A percentile compares a stretch with the other conserved stretches of the same genome.
Conservation (phyloP, 257 asterid genomes). For the Nicotiana sylvestris region DNA sequence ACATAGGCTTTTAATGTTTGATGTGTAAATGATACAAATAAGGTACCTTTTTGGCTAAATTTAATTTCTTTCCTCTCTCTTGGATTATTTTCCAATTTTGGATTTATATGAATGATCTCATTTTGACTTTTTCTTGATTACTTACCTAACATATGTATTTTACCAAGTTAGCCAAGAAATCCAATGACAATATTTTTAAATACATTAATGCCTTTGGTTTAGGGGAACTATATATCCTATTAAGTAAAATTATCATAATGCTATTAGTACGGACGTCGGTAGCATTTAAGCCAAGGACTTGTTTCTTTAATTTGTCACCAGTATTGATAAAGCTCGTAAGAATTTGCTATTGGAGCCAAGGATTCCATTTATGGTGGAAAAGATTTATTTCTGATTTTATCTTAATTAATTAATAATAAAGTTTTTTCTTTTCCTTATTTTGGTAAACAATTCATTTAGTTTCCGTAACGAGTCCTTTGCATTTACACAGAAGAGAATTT, state of each 20-base stretch:
- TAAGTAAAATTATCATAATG: background rate
- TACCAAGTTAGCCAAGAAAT: background rate
- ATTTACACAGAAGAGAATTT: background rate
- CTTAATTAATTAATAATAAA: background rate
- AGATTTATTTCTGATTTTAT: background rate
- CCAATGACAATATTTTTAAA: background rate
- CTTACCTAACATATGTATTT: background rate
- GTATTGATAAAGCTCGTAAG: background rate
- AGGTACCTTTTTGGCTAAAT: background rate
- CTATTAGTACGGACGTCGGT: background rate
- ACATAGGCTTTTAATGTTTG: background rate
- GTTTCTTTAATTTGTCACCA: background rate
- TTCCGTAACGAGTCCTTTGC: background rate
- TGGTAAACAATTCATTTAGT: background rate
- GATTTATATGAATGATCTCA: background rate
- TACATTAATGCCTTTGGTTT: background rate
- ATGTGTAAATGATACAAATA: background rate
- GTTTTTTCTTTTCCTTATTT: background rate
- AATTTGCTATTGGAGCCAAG: background rate
- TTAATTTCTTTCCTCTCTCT: background rate
- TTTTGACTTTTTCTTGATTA: background rate
- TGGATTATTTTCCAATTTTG: constrained; percentile 4
- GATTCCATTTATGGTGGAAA: background rate
- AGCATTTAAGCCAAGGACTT: background rate
- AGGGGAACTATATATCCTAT: background rate